Conservation (phyloP, 1,284 basidiomycete species). For the Inonotus hispidus region DNA sequence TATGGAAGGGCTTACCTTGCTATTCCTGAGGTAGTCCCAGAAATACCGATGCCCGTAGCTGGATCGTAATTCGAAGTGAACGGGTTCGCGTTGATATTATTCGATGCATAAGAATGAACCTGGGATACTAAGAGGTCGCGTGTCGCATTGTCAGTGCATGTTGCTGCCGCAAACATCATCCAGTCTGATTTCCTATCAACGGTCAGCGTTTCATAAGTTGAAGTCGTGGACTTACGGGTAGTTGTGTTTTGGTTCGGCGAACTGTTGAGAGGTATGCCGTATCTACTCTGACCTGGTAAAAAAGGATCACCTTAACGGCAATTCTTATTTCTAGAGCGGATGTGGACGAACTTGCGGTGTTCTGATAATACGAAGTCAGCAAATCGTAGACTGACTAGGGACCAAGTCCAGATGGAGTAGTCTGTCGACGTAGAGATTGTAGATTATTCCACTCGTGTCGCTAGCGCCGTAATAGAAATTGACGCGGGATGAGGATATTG, state of each 20-base stretch:
- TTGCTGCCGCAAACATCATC: slow-evolving; percentile 35
- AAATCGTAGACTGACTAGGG: slow-evolving; percentile 20
- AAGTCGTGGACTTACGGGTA: slow-evolving; percentile 2
- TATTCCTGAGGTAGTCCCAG: slow-evolving; percentile 18
- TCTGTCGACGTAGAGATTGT: slow-evolving; percentile 44
- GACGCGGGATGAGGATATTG: slow-evolving; percentile 19
- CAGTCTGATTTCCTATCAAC: slow-evolving; percentile 28
- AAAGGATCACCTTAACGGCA: neutral
- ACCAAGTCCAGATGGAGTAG: slow-evolving; percentile 28
- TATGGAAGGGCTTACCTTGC: neutral
- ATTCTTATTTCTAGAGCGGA: neutral
- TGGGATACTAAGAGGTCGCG: neutral
- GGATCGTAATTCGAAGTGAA: neutral
- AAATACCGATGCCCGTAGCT: slow-evolving; percentile 13
- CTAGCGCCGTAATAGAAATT: slow-evolving; percentile 25
- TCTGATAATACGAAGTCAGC: slow-evolving; percentile 8
- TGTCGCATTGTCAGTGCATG: slow-evolving; percentile 22
- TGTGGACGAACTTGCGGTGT: neutral
- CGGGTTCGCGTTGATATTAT: neutral
- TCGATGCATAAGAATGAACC: neutral
- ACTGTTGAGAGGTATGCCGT: slow-evolving; percentile 10
- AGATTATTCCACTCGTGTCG: slow-evolving; percentile 34
- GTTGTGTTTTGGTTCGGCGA: neutral
- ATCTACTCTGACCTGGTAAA: neutral
- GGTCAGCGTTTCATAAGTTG: neutral